Evolutionary conservation across 2,329 filamentous ascomycete species (phyloP).

Genomic region (Penicillium sp.): DNA sequence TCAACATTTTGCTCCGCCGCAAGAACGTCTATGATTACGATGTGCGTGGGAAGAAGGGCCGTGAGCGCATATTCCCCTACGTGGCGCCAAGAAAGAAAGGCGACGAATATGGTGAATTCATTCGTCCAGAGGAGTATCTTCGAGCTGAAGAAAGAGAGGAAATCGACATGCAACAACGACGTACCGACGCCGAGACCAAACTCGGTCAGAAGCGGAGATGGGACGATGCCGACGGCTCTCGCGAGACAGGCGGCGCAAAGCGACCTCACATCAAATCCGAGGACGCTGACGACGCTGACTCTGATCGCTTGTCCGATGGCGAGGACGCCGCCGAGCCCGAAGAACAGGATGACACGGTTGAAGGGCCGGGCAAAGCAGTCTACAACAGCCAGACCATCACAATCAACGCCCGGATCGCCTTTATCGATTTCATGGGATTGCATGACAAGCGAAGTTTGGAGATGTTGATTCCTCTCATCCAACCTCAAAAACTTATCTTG

Average conservation of each 20-base stretch:
- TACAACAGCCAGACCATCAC: slow-evolving; percentile 64
- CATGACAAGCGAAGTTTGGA: slow-evolving; percentile 92
- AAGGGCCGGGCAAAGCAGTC: slow-evolving; percentile 75
- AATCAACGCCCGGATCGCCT: slow-evolving; percentile 75
- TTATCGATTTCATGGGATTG: slow-evolving; percentile 87
- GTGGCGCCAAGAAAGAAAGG: slow-evolving; percentile 74
- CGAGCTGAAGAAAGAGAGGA: slow-evolving; percentile 88
- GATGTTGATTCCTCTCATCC: slow-evolving; percentile 91
- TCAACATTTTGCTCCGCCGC: slow-evolving; percentile 85
- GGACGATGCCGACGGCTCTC: slow-evolving; percentile 65
- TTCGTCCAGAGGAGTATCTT: slow-evolving; percentile 90
- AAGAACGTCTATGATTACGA: slow-evolving; percentile 94
- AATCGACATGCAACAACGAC: slow-evolving; percentile 63
- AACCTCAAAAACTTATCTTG: slow-evolving; percentile 92
- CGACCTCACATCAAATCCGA: slow-evolving; percentile 52
- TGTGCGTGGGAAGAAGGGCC: slow-evolving; percentile 84
- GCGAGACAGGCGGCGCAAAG: slow-evolving; percentile 54
- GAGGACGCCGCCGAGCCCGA: slow-evolving; percentile 63
- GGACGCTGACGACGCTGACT: slow-evolving; percentile 28
- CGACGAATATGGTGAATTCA: slow-evolving; percentile 93
- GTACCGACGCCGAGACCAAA: slow-evolving; percentile 58
- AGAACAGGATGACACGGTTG: slow-evolving; percentile 51
- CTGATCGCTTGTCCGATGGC: slow-evolving; percentile 53
- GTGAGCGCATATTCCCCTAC: slow-evolving; percentile 90
- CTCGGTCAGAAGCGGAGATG: slow-evolving; percentile 94